Evolutionary conservation across 2,329 filamentous ascomycete genomes (phyloP).

Genomic region (Xylaria sp.): DNA sequence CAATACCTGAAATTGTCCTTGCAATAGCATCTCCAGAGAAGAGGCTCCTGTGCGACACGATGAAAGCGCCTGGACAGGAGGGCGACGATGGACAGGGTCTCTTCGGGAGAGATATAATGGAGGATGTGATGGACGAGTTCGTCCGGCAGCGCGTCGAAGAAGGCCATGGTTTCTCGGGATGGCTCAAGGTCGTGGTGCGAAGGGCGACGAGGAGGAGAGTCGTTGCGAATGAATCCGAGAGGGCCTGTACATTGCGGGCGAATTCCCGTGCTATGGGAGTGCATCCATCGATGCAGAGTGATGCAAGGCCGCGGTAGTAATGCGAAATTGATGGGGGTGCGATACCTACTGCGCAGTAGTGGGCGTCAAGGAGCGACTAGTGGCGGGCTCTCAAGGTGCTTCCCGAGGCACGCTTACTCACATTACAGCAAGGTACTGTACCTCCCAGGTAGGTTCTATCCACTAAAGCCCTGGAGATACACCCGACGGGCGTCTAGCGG

Average conservation of each 20-base stretch:
- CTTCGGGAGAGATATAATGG: conserved; percentile 59
- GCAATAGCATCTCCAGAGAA: conserved; percentile 84
- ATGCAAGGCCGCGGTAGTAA: no score
- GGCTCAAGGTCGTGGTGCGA: background rate
- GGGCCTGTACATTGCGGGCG: background rate
- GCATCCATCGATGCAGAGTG: no score
- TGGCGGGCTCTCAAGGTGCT: no score
- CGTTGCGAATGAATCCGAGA: background rate
- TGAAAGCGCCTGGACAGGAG: conserved; percentile 65
- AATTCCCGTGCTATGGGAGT: no score
- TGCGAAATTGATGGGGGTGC: no score
- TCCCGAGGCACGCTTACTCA: no score
- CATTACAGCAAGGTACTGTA: no score
- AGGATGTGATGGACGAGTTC: conserved; percentile 85
- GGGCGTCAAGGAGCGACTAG: no score
- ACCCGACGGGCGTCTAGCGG: no score
- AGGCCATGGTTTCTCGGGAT: conserved; percentile 31
- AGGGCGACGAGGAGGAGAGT: background rate
- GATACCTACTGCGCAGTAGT: no score
- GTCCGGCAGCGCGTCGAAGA: conserved; percentile 65
- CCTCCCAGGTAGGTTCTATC: no score
- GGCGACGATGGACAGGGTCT: conserved; percentile 53
- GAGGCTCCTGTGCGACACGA: conserved; percentile 67
- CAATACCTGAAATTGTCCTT: conserved; percentile 71
- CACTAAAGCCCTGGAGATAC: no score